Evolutionary conservation across 2,329 filamentous ascomycete genomes (phyloP), one percentile per base, ranked within the genome.

Genomic region (Rutstroemia sp.): DNA sequence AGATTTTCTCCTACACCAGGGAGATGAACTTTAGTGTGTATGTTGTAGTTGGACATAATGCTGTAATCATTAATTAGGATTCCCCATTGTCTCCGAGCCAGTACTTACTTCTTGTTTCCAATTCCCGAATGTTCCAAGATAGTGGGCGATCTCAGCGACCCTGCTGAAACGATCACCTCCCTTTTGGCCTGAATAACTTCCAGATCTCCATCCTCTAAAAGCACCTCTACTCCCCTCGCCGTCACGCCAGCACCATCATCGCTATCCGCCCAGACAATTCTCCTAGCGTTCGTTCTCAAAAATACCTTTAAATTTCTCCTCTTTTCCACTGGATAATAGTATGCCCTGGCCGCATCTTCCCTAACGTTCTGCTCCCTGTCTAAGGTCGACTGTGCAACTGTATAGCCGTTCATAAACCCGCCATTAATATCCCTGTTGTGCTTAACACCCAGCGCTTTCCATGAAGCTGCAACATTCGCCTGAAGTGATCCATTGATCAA

Each of bases 41-140:
- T 61, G n/a, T 42, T 48, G 34, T 48, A 51, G 42, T 54, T 59
- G n/a, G 27, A 42, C 19, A 62, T 21, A 16, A 62, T 61, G 2
- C 60, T 60, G 39, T 34, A 12, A 34, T 34, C 10, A 34, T 12
- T 34, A 12, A 12, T 34, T 34, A 12, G 12, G 9, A 34, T 25
- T 25, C 3, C 34, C 4, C 16, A 44, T 34, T 48, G 37, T 45
- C 19, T 48, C n/a, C 12, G 12, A 5, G 19, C 17, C 10, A 16
- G n/a, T 14, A 47, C 54, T 16, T 42, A 59, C 60, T 25, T 56
- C 47, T 55, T 54, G 44, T 62, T 62, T 19, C 69, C 69, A 53
- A 72, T 64, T 12, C 70, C 70, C 7, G 71, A 72, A 14, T 70
- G 58, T 60, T 72, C 69, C 12, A 72, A 63, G 16, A 72, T 56